Evolutionary conservation across 371 early-diverging fungal species (phyloP), one percentile per base, ranked within the genome.

Genomic region (Gilbertella persicaria): DNA sequence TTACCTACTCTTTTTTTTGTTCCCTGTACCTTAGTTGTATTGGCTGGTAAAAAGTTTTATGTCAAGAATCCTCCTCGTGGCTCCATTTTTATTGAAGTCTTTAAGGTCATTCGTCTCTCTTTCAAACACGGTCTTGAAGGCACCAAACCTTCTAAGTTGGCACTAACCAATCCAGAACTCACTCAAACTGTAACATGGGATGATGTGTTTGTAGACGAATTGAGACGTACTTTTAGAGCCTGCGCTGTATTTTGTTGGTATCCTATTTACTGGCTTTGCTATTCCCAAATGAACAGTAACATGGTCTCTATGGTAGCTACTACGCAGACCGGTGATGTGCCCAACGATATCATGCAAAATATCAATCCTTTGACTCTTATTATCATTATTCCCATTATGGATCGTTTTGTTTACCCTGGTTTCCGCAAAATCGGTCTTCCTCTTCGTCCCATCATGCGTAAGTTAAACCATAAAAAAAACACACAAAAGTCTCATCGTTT

Each of bases 241-340:
- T 89, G 86, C 76, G 77, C 78, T 53, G 83, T 90, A 20, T 89
- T 92, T 61, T 58, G 78, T 41, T 84, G 84, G 75, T 89, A 71
- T 55, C 88, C 89, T 14, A 62, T 92, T 42, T 92, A 85, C 78
- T 92, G 92, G 92, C 75, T 87, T 19, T 80, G 85, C 60, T 90
- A 90, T 65, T 60, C 66, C 44, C 88, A 92, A 70, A 88, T 91
- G 79, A 73, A 71, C 49, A 86, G 84, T 72, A 90, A 89, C 67
- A 67, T 92, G 63, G 71, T 90, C 30, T 86, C 84, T 38, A 82
- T 82, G 76, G 87, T 85, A 39, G 78, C 75, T 45, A 83, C 82
- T 54, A 92, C 91, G 91, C 53, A 39, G 43, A 67, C 68, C 69
- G 88, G 87, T 65, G 84, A 45, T 60, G 82, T 73, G 46, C 87